Evolutionary conservation across 2,329 filamentous ascomycete species (phyloP), one percentile per base, ranked within the genome.

Genomic region (Sphaerulina musiva): DNA sequence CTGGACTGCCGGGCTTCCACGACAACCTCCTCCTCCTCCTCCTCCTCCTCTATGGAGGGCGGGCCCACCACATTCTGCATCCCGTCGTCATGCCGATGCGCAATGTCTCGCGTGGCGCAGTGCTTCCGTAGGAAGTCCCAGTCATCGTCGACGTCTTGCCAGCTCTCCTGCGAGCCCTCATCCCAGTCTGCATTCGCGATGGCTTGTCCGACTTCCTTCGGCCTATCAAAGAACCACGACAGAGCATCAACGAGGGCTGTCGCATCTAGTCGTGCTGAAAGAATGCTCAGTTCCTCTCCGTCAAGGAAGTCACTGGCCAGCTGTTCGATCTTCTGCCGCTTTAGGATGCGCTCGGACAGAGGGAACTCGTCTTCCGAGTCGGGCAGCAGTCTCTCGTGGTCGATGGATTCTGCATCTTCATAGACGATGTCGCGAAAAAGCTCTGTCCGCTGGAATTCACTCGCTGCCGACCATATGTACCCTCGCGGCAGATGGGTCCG

Each of bases 341-440:
- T 82, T 10, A 79, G 75, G 2, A 73, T 68, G 32, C 72, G 72
- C 3, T 78, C 69, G 17, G 53, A 77, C 66, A 48, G 80, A 77
- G 55, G 79, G 51, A 78, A 69, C 34, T 82, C 79, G 46, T 81
- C 73, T 44, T 86, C 82, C 6, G 80, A 80, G n/a, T 80, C 78
- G 6, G 75, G 70, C 57, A 75, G 80, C 12, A 83, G 69, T 10
- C 81, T 68, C 40, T 81, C 45, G 4, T 54, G 46, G 34, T 53
- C 47, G 23, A 53, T n/a, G 43, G 36, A 39, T 36, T 53, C 51
- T 46, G 54, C 63, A 23, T 66, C 61, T 20, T 64, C 59, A 36
- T 58, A 61, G 29, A 45, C 43, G 39, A 69, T 59, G 32, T 64
- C 51, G 14, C 64, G 62, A 47, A 66, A 66, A 36, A 62, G 55